A percentile compares a stretch with the other conserved stretches of the same genome.
Evolutionary conservation across 352 stramenopile species (phyloP).

Genomic region (Globisporangium megalacanthum): DNA sequence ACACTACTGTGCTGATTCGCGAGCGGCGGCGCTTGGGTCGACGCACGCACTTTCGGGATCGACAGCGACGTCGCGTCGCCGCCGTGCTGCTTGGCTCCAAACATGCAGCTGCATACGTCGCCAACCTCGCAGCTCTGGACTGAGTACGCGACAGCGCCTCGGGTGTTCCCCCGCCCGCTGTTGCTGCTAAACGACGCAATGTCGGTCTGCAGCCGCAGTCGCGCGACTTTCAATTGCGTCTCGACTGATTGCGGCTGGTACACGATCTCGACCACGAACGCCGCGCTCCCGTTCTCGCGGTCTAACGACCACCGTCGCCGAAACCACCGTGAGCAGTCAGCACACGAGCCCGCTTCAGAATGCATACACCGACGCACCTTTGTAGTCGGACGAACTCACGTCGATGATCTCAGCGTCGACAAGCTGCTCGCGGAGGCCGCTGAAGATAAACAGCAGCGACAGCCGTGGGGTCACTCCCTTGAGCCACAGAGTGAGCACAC

Average conservation of each 20-base stretch:
- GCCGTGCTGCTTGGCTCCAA: slow-evolving; percentile 26
- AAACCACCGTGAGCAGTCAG: background rate
- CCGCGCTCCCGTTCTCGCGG: slow-evolving; percentile 35
- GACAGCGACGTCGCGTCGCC: slow-evolving; percentile 19
- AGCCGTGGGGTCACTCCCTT: slow-evolving; percentile 54
- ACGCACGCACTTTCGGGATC: slow-evolving; percentile 20
- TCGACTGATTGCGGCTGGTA: slow-evolving; percentile 41
- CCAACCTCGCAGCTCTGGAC: slow-evolving; percentile 56
- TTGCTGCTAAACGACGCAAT: slow-evolving; percentile 17
- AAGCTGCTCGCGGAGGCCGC: slow-evolving; percentile 41
- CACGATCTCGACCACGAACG: slow-evolving; percentile 57
- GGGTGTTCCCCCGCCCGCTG: slow-evolving; percentile 6
- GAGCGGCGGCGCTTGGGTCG: background rate
- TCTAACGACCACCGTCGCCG: slow-evolving; percentile 19
- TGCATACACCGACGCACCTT: slow-evolving; percentile 26
- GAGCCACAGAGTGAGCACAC: background rate
- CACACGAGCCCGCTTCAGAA: background rate
- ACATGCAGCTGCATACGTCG: slow-evolving; percentile 38
- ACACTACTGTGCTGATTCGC: background rate
- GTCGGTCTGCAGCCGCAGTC: slow-evolving; percentile 52
- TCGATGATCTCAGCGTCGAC: slow-evolving; percentile 43
- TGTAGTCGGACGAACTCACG: slow-evolving; percentile 57
- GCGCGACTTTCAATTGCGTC: slow-evolving; percentile 45
- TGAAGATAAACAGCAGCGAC: slow-evolving; percentile 49
- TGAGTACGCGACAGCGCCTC: slow-evolving; percentile 26